Evolutionary conservation across 352 stramenopile genomes (phyloP).

Genomic region (Globisporangium acanthophoron): DNA sequence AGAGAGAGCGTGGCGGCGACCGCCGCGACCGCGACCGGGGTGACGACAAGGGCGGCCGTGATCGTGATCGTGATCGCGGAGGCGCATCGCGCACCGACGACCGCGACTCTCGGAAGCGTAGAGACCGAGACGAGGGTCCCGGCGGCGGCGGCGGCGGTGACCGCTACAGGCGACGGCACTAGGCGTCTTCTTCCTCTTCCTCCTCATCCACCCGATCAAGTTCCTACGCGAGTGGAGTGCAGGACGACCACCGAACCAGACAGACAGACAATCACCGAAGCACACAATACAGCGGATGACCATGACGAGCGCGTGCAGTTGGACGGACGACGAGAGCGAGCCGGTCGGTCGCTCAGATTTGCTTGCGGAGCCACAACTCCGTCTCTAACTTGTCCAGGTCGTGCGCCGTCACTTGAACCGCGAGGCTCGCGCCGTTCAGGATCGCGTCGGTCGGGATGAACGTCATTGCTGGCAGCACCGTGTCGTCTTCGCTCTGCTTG

Average conservation of each 20-base stretch:
- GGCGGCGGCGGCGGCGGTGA: conserved; percentile 8
- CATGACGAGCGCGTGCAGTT: not conserved
- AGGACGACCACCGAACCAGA: not conserved
- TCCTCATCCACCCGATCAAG: not conserved
- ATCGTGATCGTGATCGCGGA: conserved; percentile 24
- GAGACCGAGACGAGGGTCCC: conserved; percentile 41
- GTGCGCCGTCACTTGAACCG: conserved; percentile 64
- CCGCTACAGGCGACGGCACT: conserved; percentile 45
- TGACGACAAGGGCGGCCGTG: conserved; percentile 23
- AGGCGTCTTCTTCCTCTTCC: conserved; percentile 5
- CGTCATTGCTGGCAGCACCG: conserved; percentile 46
- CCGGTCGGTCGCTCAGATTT: conserved; percentile 35
- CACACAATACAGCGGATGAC: not conserved
- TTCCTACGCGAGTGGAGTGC: not conserved
- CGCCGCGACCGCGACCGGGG: conserved; percentile 19
- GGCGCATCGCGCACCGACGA: conserved; percentile 32
- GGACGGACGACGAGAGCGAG: not conserved
- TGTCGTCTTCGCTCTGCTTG: not conserved
- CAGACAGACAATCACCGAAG: not conserved
- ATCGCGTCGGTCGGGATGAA: conserved; percentile 71
- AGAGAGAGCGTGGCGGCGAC: conserved; percentile 29
- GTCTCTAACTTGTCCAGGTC: conserved; percentile 81
- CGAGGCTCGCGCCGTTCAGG: conserved; percentile 34
- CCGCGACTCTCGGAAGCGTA: conserved; percentile 62
- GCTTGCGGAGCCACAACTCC: conserved; percentile 74